Evolutionary conservation across 73 alveolate genomes (phyloP).

Genomic region (Tetrahymena malaccensis): DNA sequence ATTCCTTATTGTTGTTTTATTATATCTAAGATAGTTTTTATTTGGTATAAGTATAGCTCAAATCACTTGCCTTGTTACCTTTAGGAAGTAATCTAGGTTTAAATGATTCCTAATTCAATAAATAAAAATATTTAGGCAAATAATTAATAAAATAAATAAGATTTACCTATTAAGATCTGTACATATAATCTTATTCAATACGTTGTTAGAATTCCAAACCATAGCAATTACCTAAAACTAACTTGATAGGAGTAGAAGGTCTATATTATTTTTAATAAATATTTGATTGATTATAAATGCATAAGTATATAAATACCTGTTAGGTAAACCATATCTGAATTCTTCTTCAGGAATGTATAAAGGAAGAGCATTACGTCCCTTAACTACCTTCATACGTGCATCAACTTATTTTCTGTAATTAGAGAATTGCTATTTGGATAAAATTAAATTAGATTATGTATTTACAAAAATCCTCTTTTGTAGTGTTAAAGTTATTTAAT

Average conservation of each 20-base stretch:
- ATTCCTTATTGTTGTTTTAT: not conserved
- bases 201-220: conserved; percentile 33
- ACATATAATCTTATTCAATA: not conserved
- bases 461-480: not conserved
- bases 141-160: not conserved
- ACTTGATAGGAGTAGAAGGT: conserved; percentile 69
- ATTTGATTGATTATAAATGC: not conserved
- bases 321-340: conserved; percentile 29
- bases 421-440: not conserved
- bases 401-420: not conserved
- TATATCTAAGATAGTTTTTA: not conserved
- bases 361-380: not conserved
- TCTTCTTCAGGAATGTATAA: conserved; percentile 34
- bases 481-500: not conserved
- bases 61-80: not conserved
- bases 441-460: no score
- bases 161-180: not conserved
- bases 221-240: conserved; percentile 54
- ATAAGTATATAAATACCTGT: conserved; percentile 7
- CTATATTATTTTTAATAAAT: not conserved
- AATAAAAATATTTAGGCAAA: not conserved
- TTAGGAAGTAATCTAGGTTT: not conserved
- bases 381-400: not conserved
- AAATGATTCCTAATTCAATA: not conserved
- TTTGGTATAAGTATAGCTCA: not conserved